Evolutionary conservation across 148 eudicot species (phyloP).

Genomic region (Heliosperma pusillum): DNA sequence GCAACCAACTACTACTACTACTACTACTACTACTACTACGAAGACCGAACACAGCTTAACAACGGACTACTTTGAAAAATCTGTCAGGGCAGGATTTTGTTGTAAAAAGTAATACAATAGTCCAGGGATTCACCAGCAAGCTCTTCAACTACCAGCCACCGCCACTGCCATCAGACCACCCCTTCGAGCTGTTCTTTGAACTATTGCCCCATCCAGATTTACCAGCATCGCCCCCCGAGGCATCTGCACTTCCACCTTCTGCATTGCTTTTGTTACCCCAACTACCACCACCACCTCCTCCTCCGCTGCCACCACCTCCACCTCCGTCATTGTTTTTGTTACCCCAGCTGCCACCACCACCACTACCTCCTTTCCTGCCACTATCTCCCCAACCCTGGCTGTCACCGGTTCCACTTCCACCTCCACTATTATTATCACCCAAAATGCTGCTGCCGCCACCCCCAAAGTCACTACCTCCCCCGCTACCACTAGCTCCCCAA

Average conservation of each 20-base stretch:
- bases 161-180: conserved; percentile 3
- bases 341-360: not conserved
- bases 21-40: not conserved
- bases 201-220: not conserved
- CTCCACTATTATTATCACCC: not conserved
- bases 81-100: not conserved
- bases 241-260: not conserved
- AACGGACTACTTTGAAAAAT: not conserved
- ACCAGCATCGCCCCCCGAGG: conserved; percentile 8
- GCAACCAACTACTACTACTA: not conserved
- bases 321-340: conserved; percentile 3
- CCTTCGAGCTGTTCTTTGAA: not conserved
- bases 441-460: not conserved
- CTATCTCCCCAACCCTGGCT: not conserved
- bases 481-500: conserved; percentile 34
- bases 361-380: not conserved
- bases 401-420: not conserved
- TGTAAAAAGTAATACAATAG: not conserved
- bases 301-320: not conserved
- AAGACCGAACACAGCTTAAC: not conserved
- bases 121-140: not conserved
- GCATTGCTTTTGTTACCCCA: not conserved
- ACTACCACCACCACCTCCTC: not conserved
- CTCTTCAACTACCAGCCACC: not conserved
- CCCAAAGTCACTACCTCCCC: too few relatives aligned